Base-by-base conservation (phyloP, 73 alveolate species). In the Blepharisma stoltei region DNA sequence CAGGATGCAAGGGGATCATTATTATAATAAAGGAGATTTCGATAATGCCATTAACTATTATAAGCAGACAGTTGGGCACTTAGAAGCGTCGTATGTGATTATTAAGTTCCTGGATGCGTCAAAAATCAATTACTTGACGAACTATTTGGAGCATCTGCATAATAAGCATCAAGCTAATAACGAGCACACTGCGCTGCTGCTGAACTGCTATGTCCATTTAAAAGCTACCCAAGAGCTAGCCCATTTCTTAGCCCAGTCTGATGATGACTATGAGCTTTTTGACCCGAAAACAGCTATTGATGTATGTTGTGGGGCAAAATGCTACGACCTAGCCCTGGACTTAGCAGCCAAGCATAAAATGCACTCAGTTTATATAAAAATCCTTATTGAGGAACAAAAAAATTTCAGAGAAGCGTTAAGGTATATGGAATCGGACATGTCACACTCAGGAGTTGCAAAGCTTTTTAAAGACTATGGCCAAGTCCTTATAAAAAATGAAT, bases 231-330 rank as follows among this genome's bases (percentile, higher is more conserved):
- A 86, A 7, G 88, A 88, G 80, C 80, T 93, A 38, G 83, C 81
- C 46, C 84, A 89, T 67, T 83, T 92, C 23, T 83, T 93, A 6
- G 84, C 84, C 32, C 94, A 89, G 68, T 82, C 92, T 9, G 73
- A 85, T 70, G 87, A 86, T 45, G 86, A 92, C 67, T 90, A 90
- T 69, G 95, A 96, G 68, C 87, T 89, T 65, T 92, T 91, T 55
- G 97, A 95, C 80, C 94, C 95, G 18, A 94, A 85, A 50, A 93
- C 98, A 20, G 99, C 99, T 7, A 96, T 96, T 68, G 98, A 95
- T 73, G 99, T 90, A 6, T 92, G 98, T 55, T 77, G 96, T 68
- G 78, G 91, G 60, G 55, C 81, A 67, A 82, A 83, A 0, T 83
- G 83, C 38, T 86, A 85, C 8, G 96, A 92, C 50, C 67, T 90